These are phyloP conservation scores for Leishmania major DNA, from an alignment of 208 protist species.

Conservation along the genomic window DNA sequence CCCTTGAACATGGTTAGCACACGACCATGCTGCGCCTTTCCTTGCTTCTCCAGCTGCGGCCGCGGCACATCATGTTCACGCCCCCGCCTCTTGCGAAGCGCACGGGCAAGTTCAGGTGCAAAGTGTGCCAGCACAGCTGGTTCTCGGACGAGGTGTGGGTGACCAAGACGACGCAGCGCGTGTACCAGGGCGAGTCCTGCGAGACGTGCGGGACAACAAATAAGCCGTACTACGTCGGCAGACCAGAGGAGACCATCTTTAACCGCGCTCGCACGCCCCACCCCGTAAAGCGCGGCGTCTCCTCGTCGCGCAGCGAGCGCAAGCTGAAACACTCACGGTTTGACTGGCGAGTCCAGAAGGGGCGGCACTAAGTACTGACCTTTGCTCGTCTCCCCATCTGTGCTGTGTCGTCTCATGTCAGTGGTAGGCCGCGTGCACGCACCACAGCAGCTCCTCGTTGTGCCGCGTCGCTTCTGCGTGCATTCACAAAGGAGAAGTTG, in stretches of 20 bases:
- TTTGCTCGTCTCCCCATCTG: background rate
- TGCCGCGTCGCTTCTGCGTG: background rate
- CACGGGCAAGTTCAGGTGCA: constrained; percentile 73
- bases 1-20: background rate
- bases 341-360: constrained; percentile 70
- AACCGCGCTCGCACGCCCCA: constrained; percentile 77
- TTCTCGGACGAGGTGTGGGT: constrained; percentile 84
- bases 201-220: constrained; percentile 78
- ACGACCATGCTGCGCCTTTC: constrained; percentile 55
- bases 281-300: constrained; percentile 71
- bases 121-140: constrained; percentile 66
- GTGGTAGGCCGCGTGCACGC: background rate
- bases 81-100: constrained; percentile 79
- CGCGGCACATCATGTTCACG: constrained; percentile 90
- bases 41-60: constrained; percentile 48
- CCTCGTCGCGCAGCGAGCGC: constrained; percentile 59
- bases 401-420: background rate
- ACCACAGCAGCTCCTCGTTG: background rate
- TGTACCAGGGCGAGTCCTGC: constrained; percentile 91
- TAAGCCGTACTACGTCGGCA: constrained; percentile 90
- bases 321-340: constrained; percentile 82
- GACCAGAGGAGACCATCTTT: constrained; percentile 82
- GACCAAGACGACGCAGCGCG: constrained; percentile 85
- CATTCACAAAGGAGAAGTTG: background rate
- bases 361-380: constrained; percentile 26